These are phyloP conservation scores for Bipolaris victoriae DNA, from an alignment of 2,329 filamentous ascomycete species.

Conservation along the genomic window DNA sequence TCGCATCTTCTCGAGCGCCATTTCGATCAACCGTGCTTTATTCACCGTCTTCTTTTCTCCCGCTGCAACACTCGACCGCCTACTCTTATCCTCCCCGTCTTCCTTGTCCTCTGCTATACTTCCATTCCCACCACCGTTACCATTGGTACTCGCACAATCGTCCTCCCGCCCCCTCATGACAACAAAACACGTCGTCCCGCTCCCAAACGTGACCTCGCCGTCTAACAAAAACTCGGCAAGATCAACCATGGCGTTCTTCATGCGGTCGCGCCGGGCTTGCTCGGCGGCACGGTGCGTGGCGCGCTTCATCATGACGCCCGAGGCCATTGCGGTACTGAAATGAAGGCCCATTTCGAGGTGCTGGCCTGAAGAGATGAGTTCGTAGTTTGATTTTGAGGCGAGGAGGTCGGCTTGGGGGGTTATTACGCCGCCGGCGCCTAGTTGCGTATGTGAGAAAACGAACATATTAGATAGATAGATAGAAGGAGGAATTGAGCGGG, in stretches of 20 bases:
- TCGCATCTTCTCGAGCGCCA: conserved; percentile 42
- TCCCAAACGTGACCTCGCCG: conserved; percentile 41
- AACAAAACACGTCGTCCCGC: conserved; percentile 40
- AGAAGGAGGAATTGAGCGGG: neutral
- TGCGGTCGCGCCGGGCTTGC: conserved; percentile 41
- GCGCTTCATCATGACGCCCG: conserved; percentile 43
- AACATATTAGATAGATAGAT: neutral
- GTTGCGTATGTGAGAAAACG: neutral
- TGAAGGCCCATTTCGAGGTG: conserved; percentile 42
- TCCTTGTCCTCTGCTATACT: conserved; percentile 26
- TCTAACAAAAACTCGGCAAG: conserved; percentile 38
- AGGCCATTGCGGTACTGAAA: conserved; percentile 42
- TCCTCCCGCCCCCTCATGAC: conserved; percentile 31
- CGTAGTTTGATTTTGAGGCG: conserved; percentile 40
- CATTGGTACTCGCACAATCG: conserved; percentile 1
- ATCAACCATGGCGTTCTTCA: conserved; percentile 43
- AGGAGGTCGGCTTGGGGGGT: conserved; percentile 38
- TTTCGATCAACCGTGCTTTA: conserved; percentile 40
- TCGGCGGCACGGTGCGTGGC: conserved; percentile 41
- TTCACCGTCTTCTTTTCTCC: conserved; percentile 40
- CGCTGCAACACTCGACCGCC: conserved; percentile 6
- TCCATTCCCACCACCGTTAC: neutral
- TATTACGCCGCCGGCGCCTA: conserved; percentile 34
- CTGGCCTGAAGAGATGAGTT: conserved; percentile 38
- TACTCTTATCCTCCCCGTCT: conserved; percentile 27